A percentile compares a stretch with the other conserved stretches of the same genome.
These are phyloP conservation scores for Onygenales sp. DNA, from an alignment of 2,329 filamentous ascomycete genomes.

Conservation along the genomic window DNA sequence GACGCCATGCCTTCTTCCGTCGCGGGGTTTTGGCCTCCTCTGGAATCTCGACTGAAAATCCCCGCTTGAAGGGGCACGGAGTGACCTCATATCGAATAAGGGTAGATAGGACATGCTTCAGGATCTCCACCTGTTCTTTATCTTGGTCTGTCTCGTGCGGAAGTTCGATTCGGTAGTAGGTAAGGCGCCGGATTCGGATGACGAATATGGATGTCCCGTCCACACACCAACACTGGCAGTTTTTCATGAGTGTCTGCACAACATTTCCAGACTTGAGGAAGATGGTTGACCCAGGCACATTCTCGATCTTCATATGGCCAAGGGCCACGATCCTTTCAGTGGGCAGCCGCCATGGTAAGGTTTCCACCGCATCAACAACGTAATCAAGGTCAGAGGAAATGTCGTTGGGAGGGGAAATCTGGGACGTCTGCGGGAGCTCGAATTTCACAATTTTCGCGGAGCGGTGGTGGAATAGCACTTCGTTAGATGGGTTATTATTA, in stretches of 20 bases:
- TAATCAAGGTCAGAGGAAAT: constrained; percentile 36
- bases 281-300: constrained; percentile 73
- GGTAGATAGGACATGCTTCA: constrained; percentile 61
- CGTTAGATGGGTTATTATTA: constrained; percentile 22
- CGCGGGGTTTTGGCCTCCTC: constrained; percentile 56
- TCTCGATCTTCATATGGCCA: constrained; percentile 75
- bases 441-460: constrained; percentile 64
- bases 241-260: constrained; percentile 76
- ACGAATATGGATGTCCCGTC: constrained; percentile 77
- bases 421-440: constrained; percentile 27
- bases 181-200: constrained; percentile 71
- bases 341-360: constrained; percentile 63
- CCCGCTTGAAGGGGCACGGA: constrained; percentile 70
- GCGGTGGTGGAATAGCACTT: constrained; percentile 59
- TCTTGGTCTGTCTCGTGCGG: constrained; percentile 58
- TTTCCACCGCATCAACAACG: constrained; percentile 47
- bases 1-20: constrained; percentile 61
- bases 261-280: constrained; percentile 80
- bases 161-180: constrained; percentile 86
- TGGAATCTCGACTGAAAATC: constrained; percentile 65
- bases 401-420: constrained; percentile 27
- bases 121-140: constrained; percentile 50
- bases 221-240: constrained; percentile 90
- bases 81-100: constrained; percentile 83
- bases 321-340: constrained; percentile 74